Base-by-base conservation (phyloP, 768 basidiomycete species). In the Termitomyces eurrhizus region DNA sequence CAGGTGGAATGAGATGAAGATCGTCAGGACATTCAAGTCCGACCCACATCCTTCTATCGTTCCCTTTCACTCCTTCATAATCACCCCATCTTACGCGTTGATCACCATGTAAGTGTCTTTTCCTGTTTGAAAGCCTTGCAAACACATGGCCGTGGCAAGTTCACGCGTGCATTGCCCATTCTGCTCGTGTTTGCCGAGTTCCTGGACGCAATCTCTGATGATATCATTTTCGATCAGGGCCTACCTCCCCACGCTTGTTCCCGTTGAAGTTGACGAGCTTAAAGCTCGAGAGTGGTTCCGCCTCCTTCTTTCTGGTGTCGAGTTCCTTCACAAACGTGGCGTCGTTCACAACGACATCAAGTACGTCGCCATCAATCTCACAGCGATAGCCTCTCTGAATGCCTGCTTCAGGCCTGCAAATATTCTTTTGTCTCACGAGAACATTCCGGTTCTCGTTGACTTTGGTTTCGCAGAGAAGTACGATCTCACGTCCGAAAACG, bases 1-100 rank as follows among this genome's bases (percentile, higher is more conserved):
- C 26, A 93, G 92, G 77, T 94, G 95, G 95, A 95, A 95, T 69
- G 95, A 98, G 78, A 95, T 95, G 94, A 96, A 96, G 81, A 90
- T 95, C 67, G 87, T 98, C 61, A 82, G 91, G 66, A 78, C 86
- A 12, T 86, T 98, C 73, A 90, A 90, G 76, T 75, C 85, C 49
- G 89, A 93, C 67, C 86, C 88, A 9, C 96, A 98, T 70, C 95
- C 94, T 0, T 91, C 92, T 62, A 89, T 98, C 73, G 90, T 98
- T 62, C 85, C 86, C 12, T 98, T 98, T 74, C 88, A 95, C 68
- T 89, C 91, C 4, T 98, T 98, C 80, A 89, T 96, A 70, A 92
- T 95, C 65, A 93, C 93, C 0, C 91, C 93, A 5, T 90, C 86
- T 33, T 95, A 90, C 73, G 95, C 93, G 45, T 80, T 95, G 62